These are phyloP conservation scores for Colletotrichum caudatum DNA, from an alignment of 2,329 filamentous ascomycete species.

Conservation along the genomic window DNA sequence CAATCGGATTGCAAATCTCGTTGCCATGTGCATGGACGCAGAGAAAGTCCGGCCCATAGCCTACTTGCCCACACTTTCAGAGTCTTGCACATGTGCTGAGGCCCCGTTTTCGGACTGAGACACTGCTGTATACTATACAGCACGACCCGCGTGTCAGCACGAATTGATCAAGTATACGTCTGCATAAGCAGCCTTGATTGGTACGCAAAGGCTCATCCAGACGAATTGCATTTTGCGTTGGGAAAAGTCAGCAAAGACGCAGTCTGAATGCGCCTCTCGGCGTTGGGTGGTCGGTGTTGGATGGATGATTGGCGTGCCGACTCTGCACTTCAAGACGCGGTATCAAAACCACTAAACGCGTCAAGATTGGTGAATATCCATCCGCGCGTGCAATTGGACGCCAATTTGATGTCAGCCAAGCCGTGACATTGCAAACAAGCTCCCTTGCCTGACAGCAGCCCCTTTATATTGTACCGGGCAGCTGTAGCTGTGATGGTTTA, in stretches of 20 bases:
- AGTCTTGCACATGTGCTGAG: slow-evolving; percentile 7
- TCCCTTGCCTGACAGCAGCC: too few species aligned
- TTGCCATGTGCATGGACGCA: slow-evolving; percentile 3
- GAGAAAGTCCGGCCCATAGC: slow-evolving; percentile 16
- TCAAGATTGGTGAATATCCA: background rate
- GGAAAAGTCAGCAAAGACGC: background rate
- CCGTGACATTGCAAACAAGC: too few species aligned
- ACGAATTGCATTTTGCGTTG: background rate
- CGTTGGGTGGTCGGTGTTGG: background rate
- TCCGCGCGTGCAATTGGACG: background rate
- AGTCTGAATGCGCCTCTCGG: slow-evolving; percentile 7
- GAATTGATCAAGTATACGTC: background rate
- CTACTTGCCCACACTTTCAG: slow-evolving; percentile 6
- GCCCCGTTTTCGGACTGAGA: slow-evolving; percentile 39
- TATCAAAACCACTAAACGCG: slow-evolving; percentile 31
- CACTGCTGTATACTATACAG: background rate
- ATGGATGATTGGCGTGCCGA: slow-evolving; percentile 1
- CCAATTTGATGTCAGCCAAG: background rate
- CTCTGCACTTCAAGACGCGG: slow-evolving; percentile 24
- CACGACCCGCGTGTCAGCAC: slow-evolving; percentile 21
- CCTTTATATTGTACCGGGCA: background rate
- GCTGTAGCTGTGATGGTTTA: background rate
- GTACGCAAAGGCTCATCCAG: too few species aligned
- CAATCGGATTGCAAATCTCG: slow-evolving; percentile 22
- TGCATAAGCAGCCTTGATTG: background rate